A percentile compares a stretch with the other conserved stretches of the same genome.
phyloP scores from a whole-genome alignment of 192 early-diverging fungal species.

The Endogone sp. region DNA sequence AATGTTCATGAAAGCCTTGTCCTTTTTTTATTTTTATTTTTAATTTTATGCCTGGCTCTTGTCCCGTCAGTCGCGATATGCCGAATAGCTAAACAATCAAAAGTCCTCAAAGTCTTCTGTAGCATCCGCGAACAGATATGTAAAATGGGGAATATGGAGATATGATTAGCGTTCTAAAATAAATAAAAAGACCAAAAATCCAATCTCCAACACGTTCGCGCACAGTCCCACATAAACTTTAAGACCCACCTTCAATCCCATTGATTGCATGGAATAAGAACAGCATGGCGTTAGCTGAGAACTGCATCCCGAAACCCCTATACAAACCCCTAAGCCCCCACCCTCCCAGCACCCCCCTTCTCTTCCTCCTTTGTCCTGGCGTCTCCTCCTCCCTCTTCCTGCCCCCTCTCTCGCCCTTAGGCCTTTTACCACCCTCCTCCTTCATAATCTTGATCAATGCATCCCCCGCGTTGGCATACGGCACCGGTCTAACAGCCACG shows the following conservation, averaged over 20 bases:
- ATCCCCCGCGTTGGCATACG: conserved; percentile 71
- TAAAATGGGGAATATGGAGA: not conserved
- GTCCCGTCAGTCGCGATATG: too few species aligned
- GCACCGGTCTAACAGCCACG: conserved; percentile 62
- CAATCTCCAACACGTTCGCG: too few species aligned
- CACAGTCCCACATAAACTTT: not conserved
- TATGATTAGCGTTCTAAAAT: not conserved
- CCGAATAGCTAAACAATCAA: not conserved
- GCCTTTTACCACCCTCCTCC: conserved; percentile 64
- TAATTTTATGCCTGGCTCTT: too few species aligned
- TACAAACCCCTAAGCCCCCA: conserved; percentile 68
- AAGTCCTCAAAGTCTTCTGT: not conserved
- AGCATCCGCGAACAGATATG: not conserved
- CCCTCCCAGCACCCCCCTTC: conserved; percentile 13
- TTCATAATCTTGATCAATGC: conserved; percentile 62
- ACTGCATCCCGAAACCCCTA: conserved; percentile 63
- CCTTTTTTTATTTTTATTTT: too few species aligned
- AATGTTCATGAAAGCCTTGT: not conserved
- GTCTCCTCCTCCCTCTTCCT: conserved; percentile 12
- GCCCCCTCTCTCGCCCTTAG: not conserved
- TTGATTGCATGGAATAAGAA: conserved; percentile 60
- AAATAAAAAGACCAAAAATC: too few species aligned
- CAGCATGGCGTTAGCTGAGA: conserved; percentile 49
- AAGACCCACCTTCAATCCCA: conserved; percentile 41
- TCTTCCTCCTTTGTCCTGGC: not conserved